Evolutionary conservation across 805 yeast genomes (phyloP).

Genomic region (Yarrowia keelungensis): DNA sequence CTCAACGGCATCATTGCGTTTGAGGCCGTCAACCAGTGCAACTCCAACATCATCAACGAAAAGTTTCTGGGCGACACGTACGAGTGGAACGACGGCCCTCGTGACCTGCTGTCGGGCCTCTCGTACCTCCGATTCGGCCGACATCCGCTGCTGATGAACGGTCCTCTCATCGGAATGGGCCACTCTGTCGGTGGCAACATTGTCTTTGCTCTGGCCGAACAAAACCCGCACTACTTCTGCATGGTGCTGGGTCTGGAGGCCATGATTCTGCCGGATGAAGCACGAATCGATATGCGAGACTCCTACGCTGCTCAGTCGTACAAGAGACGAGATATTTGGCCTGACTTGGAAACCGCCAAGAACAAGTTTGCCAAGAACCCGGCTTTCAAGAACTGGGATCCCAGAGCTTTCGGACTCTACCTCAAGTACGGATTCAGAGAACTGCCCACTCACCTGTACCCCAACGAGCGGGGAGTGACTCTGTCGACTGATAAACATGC

Average conservation of each 20-base stretch:
- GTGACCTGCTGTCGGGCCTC: slow-evolving; percentile 40
- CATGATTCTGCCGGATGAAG: slow-evolving; percentile 40
- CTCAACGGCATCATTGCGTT: slow-evolving; percentile 37
- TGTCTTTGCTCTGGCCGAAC: slow-evolving; percentile 33
- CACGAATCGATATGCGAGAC: slow-evolving; percentile 15
- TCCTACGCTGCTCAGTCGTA: slow-evolving; percentile 33
- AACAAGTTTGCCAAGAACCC: slow-evolving; percentile 26
- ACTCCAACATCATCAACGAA: slow-evolving; percentile 42
- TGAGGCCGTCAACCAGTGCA: slow-evolving; percentile 43
- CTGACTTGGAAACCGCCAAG: slow-evolving; percentile 40
- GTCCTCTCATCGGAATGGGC: slow-evolving; percentile 43
- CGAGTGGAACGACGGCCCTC: slow-evolving; percentile 42
- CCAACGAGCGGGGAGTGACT: slow-evolving; percentile 41
- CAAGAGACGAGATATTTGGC: slow-evolving; percentile 42
- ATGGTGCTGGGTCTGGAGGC: slow-evolving; percentile 43
- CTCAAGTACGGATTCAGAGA: slow-evolving; percentile 41
- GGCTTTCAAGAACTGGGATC: slow-evolving; percentile 40
- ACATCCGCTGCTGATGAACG: slow-evolving; percentile 39
- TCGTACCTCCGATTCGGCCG: slow-evolving; percentile 36
- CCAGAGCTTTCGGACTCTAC: slow-evolving; percentile 41
- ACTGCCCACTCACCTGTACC: slow-evolving; percentile 40
- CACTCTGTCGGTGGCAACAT: slow-evolving; percentile 44
- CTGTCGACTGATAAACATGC: slow-evolving; percentile 42
- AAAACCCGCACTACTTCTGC: slow-evolving; percentile 41
- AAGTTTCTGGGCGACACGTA: slow-evolving; percentile 42